Evolutionary conservation across 306 rosid species (phyloP).

Genomic region (Potentilla sterilis): DNA sequence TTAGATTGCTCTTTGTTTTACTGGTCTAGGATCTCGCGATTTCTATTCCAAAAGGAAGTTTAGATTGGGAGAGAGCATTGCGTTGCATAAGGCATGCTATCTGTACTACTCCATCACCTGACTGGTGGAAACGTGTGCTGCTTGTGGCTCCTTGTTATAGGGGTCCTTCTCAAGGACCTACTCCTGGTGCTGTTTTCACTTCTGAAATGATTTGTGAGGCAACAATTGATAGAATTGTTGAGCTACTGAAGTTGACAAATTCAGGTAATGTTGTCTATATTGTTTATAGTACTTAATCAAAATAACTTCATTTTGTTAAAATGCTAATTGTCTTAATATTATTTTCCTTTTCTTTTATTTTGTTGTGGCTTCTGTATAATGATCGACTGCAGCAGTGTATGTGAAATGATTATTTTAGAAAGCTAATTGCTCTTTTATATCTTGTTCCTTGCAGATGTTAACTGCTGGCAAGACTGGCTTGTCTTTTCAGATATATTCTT

Average conservation of each 20-base stretch:
- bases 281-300: background rate
- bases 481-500: conserved; percentile 87
- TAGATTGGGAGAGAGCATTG: conserved; percentile 98
- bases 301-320: background rate
- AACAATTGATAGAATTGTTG: conserved; percentile 84
- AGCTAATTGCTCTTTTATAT: conserved; percentile 31
- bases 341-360: conserved; percentile 9
- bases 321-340: background rate
- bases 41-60: conserved; percentile 85
- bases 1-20: conserved; percentile 25
- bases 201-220: conserved; percentile 96
- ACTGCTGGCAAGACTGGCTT: conserved; percentile 99
- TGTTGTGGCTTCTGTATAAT: conserved; percentile 9
- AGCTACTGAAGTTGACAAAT: conserved; percentile 81
- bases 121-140: conserved; percentile 99
- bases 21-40: conserved; percentile 72
- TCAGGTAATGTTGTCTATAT: conserved; percentile 59
- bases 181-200: conserved; percentile 95
- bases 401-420: conserved; percentile 14
- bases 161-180: conserved; percentile 60
- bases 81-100: conserved; percentile 96
- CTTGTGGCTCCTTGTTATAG: conserved; percentile 83
- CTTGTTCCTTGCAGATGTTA: conserved; percentile 75
- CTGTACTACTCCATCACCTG: conserved; percentile 93
- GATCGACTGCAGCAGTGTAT: conserved; percentile 19